A percentile compares a stretch with the other conserved stretches of the same genome.
These are phyloP conservation scores for Trametes cinnabarina DNA, from an alignment of 768 basidiomycete species.

Conservation along the genomic window DNA sequence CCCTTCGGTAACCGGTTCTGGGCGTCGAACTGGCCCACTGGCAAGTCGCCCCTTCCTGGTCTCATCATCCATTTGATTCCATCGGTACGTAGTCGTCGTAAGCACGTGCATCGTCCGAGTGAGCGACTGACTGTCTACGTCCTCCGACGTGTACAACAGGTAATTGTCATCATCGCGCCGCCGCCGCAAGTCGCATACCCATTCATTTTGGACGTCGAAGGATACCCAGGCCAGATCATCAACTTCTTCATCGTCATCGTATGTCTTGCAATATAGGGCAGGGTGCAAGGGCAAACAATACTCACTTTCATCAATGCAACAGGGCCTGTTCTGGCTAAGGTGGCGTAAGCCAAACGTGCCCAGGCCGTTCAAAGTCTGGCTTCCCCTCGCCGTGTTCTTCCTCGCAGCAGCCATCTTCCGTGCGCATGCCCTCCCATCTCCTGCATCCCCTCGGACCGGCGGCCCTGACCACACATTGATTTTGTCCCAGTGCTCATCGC, in stretches of 20 bases:
- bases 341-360: conserved; percentile 45
- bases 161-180: conserved; percentile 54
- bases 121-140: not conserved
- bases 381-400: conserved; percentile 54
- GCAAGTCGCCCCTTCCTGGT: conserved; percentile 54
- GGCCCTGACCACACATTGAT: not conserved
- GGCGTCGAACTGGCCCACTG: conserved; percentile 63
- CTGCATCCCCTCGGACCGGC: conserved; percentile 13
- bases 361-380: conserved; percentile 64
- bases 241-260: conserved; percentile 56
- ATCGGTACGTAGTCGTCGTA: no score
- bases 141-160: conserved; percentile 23
- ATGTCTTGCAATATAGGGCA: conserved; percentile 15
- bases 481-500: conserved; percentile 45
- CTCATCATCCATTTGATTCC: conserved; percentile 55
- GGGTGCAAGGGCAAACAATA: not conserved
- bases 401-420: conserved; percentile 49
- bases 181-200: conserved; percentile 54
- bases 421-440: conserved; percentile 30
- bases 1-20: conserved; percentile 58
- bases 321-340: conserved; percentile 54
- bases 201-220: conserved; percentile 58
- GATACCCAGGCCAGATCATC: conserved; percentile 54
- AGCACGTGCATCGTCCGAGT: conserved; percentile 15
- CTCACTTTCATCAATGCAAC: not conserved